Conservation (phyloP, 345 rosid genomes). For the Odontarrhena argentea region DNA sequence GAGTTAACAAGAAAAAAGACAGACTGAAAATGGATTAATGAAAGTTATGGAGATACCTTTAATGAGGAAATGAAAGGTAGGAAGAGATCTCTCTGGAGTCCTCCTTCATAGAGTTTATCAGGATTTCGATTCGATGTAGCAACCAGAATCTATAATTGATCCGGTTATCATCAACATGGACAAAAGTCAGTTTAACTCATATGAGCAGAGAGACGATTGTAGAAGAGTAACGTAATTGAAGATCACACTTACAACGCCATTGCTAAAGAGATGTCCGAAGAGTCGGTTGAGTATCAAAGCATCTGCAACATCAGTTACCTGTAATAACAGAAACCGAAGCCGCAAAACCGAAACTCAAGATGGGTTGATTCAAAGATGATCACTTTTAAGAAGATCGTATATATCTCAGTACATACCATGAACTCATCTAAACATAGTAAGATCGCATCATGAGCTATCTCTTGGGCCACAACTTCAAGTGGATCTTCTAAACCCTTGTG, state of each 20-base stretch:
- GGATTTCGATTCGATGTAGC: constrained; percentile 98
- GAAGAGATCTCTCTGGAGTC: constrained; percentile 97
- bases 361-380: constrained; percentile 15
- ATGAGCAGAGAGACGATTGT: not conserved
- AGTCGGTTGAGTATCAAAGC: constrained; percentile 92
- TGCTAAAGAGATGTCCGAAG: constrained; percentile 71
- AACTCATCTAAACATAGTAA: constrained; percentile 91
- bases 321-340: constrained; percentile 16
- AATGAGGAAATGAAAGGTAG: constrained; percentile 83
- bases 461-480: constrained; percentile 95
- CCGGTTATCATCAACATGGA: constrained; percentile 5
- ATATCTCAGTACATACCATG: constrained; percentile 59
- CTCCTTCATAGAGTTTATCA: constrained; percentile 96
- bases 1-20: not conserved
- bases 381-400: constrained; percentile 6
- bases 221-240: not conserved
- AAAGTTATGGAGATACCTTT: constrained; percentile 53
- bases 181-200: constrained; percentile 17
- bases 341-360: constrained; percentile 26
- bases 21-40: not conserved
- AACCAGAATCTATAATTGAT: constrained; percentile 76
- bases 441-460: constrained; percentile 90
- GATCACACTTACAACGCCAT: constrained; percentile 78
- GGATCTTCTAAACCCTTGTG: constrained; percentile 96
- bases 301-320: constrained; percentile 99